Percentiles rank a stretch among this genome's conserved stretches.
Evolutionary conservation across 495 filamentous ascomycete genomes (phyloP).

Genomic region (Annulohypoxylon maeteangense): DNA sequence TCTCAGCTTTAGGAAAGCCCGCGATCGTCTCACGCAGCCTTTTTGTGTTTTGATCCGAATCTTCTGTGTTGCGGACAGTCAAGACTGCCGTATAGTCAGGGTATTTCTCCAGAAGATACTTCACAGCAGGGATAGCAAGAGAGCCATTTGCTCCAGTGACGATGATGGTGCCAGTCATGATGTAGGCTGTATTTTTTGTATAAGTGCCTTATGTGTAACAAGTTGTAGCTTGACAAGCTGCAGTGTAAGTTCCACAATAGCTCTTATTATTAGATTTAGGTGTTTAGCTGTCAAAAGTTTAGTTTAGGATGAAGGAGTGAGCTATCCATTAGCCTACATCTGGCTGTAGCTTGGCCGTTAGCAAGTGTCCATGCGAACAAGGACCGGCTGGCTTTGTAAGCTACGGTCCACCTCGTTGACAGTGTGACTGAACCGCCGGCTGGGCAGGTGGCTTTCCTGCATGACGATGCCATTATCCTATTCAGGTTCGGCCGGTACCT

Average conservation of each 20-base stretch:
- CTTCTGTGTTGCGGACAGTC: slow-evolving; percentile 56
- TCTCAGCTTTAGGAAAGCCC: slow-evolving; percentile 47
- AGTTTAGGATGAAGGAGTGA: not conserved
- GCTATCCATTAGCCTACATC: not conserved
- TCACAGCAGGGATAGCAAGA: slow-evolving; percentile 56
- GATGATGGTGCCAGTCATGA: slow-evolving; percentile 53
- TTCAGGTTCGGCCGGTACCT: not conserved
- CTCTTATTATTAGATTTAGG: slow-evolving; percentile 23
- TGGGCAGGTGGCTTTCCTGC: not conserved
- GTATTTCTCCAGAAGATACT: slow-evolving; percentile 52
- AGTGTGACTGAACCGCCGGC: not conserved
- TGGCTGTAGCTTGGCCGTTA: not conserved
- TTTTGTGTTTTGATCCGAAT: slow-evolving; percentile 56
- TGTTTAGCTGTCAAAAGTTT: slow-evolving; percentile 9
- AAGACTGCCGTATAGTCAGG: slow-evolving; percentile 52
- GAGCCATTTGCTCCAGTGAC: slow-evolving; percentile 64
- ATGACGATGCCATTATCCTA: not conserved
- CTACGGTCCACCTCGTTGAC: not conserved
- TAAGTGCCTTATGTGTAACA: not conserved
- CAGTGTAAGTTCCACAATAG: slow-evolving; percentile 17
- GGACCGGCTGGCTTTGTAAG: slow-evolving; percentile 5
- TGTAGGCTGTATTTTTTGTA: slow-evolving; percentile 13
- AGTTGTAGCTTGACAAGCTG: slow-evolving; percentile 5
- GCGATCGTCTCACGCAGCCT: slow-evolving; percentile 51
- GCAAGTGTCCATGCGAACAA: not conserved